phyloP scores from a whole-genome alignment of 192 early-diverging fungal species.

The Coemansia sp. region DNA sequence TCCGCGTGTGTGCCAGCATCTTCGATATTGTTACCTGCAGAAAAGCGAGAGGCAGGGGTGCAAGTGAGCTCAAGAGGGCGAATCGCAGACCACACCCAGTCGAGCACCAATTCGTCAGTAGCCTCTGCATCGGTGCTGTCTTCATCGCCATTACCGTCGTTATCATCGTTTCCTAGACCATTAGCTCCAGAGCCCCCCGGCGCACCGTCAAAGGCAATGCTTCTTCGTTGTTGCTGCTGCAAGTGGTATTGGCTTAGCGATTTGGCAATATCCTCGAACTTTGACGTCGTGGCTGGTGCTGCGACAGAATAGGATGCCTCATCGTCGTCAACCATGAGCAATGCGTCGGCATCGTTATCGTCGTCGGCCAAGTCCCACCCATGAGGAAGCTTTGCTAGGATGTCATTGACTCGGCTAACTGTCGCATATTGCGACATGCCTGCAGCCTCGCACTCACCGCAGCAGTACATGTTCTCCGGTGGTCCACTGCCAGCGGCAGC shows the following conservation, averaged over 20 bases:
- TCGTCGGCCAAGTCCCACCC: constrained; percentile 31
- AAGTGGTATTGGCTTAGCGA: constrained; percentile 21
- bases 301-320: background rate
- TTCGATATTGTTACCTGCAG: background rate
- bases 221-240: constrained; percentile 10
- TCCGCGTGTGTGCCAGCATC: background rate
- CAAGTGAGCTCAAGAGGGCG: constrained; percentile 43
- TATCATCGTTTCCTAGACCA: background rate
- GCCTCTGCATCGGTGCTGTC: background rate
- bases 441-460: constrained; percentile 11
- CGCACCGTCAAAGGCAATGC: background rate
- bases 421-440: constrained; percentile 6
- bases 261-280: constrained; percentile 10
- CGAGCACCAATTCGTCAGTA: constrained; percentile 21
- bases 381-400: constrained; percentile 14
- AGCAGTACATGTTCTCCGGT: constrained; percentile 19
- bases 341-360: constrained; percentile 16
- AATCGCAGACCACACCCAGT: constrained; percentile 47
- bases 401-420: background rate
- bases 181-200: background rate
- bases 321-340: constrained; percentile 30
- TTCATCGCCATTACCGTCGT: background rate
- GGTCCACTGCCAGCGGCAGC: background rate
- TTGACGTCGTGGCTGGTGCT: background rate
- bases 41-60: constrained; percentile 42